Evolutionary conservation across 768 basidiomycete genomes (phyloP), one percentile per base, ranked within the genome.

Genomic region (Boletus patriciae): DNA sequence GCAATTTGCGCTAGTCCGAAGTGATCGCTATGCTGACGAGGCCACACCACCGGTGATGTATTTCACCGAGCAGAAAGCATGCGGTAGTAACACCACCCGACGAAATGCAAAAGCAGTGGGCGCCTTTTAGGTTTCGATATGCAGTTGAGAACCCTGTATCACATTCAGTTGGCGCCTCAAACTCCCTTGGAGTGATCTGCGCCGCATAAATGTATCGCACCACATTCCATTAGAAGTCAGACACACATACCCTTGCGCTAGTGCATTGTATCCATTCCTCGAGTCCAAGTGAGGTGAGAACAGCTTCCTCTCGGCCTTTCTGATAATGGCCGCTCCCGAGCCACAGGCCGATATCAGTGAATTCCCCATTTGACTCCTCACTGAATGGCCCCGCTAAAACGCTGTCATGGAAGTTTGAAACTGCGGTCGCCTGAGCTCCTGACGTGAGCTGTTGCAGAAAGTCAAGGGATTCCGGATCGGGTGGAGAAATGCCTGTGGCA

Each of bases 341-440:
- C 79, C 80, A 83, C 34, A 85, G 46, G 5, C 74, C 80, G 23
- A 82, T 66, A 58, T 85, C 83, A 6, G 78, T 78, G 41, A 73
- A 80, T 46, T 86, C 83, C 57, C 84, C 83, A 60, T 77, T 78
- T 38, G 61, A 57, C 37, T 44, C 52, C 60, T 87, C 84, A 59
- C 77, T 83, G n/a, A 73, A 66, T 33, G 74, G 74, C 3, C 84
- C 83, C 0, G 78, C 79, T 13, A 85, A 74, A 44, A 85, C 69
- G 62, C 81, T 84, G n/a, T 80, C 78, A 62, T 76, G 80, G 12
- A 73, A 66, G 11, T 74, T 69, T 67, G 4, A 52, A 37, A 65
- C 45, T 13, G 83, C 80, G 2, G 77, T 70, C 2, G 59, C 62
- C 48, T 77, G 72, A 12, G 80, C 79, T 37, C 69, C 63, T 15